These are phyloP conservation scores for Hypoxylon sp. DNA, from an alignment of 2,329 filamentous ascomycete genomes.

Conservation along the genomic window DNA sequence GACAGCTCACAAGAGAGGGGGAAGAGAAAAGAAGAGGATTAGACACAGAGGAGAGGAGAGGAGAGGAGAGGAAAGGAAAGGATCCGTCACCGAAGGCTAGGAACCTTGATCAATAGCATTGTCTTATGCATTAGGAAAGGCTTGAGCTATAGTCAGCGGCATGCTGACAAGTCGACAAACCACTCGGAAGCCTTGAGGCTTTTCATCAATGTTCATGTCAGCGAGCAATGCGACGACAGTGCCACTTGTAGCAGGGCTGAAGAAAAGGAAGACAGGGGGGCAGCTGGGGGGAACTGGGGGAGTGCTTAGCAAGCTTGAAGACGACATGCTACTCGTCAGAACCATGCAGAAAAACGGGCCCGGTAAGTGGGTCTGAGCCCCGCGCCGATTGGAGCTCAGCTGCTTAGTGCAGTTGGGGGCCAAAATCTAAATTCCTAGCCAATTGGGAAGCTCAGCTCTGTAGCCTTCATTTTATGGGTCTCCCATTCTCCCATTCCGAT, in stretches of 20 bases:
- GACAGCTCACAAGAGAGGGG: slow-evolving; percentile 14
- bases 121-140: slow-evolving; percentile 13
- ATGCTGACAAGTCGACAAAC: slow-evolving; percentile 9
- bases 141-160: slow-evolving; percentile 2
- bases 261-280: slow-evolving; percentile 4
- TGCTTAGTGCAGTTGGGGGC: slow-evolving; percentile 19
- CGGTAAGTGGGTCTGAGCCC: background rate
- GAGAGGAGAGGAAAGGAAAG: background rate
- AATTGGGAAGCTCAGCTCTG: slow-evolving; percentile 3
- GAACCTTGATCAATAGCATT: background rate
- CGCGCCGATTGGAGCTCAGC: slow-evolving; percentile 1
- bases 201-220: background rate
- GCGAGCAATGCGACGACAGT: slow-evolving; percentile 4
- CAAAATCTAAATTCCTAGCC: slow-evolving; percentile 1
- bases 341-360: background rate
- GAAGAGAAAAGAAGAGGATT: background rate
- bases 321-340: slow-evolving; percentile 13
- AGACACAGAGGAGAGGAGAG: background rate
- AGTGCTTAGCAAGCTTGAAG: background rate
- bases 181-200: slow-evolving; percentile 2
- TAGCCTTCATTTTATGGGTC: slow-evolving; percentile 8
- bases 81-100: slow-evolving; percentile 4
- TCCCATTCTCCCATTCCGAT: too few relatives aligned
- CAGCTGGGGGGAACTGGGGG: too few relatives aligned
- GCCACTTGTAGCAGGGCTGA: slow-evolving; percentile 22